Conservation (phyloP, 129 eudicot genomes). For the Flaveria sonorensis region DNA sequence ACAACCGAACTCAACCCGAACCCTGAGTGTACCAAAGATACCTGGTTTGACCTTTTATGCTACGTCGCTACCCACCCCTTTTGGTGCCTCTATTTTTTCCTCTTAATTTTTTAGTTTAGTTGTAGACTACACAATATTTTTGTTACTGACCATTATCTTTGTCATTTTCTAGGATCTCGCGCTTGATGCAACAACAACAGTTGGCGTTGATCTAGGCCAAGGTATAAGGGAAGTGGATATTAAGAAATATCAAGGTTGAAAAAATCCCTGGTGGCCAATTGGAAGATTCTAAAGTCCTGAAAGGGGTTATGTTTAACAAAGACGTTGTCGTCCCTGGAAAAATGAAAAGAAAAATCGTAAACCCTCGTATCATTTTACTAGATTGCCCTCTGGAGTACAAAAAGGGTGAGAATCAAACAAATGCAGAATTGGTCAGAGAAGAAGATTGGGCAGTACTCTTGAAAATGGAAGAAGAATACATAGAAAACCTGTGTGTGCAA, state of each 20-base stretch:
- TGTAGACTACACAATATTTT: neutral
- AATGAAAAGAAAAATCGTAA: constrained; percentile 76
- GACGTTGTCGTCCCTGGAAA: constrained; percentile 87
- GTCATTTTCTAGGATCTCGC: constrained; percentile 65
- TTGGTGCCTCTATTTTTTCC: neutral
- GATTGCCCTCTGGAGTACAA: constrained; percentile 89
- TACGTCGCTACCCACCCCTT: neutral
- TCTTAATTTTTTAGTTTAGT: neutral
- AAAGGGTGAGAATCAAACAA: constrained; percentile 94
- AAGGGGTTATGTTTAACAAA: constrained; percentile 88
- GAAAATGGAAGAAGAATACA: constrained; percentile 91
- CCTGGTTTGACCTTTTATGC: neutral
- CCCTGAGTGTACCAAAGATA: neutral
- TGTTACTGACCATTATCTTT: neutral
- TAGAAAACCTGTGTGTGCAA: constrained; percentile 71
- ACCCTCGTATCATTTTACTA: constrained; percentile 72
- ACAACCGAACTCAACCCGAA: neutral
- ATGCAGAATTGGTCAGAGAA: constrained; percentile 81
- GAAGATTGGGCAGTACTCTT: constrained; percentile 88
- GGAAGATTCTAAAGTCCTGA: constrained; percentile 77
- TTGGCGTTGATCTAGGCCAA: constrained; percentile 90
- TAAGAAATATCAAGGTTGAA: constrained; percentile 88
- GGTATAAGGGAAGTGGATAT: constrained; percentile 90
- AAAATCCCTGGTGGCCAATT: constrained; percentile 89
- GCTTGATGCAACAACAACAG: constrained; percentile 78